Evolutionary conservation across 108 stramenopile genomes (phyloP).

Genomic region (Tribonema minus): DNA sequence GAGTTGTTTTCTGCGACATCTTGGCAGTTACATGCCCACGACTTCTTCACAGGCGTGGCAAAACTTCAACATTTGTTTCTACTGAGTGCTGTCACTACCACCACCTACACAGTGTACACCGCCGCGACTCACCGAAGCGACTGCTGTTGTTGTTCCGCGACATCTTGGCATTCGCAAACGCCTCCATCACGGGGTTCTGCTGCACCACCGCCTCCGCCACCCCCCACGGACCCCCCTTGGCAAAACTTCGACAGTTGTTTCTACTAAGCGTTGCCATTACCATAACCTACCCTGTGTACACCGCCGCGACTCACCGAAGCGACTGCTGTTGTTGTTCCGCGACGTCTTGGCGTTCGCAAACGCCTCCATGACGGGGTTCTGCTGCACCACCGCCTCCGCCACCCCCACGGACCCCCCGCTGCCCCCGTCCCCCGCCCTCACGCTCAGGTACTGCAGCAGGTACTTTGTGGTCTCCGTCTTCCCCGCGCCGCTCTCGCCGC

Average conservation of each 20-base stretch:
- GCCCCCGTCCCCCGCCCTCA: conserved; percentile 16
- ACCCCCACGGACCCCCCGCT: conserved; percentile 28
- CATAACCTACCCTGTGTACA: conserved; percentile 32
- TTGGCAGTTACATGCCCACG: no score
- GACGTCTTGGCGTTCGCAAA: conserved; percentile 98
- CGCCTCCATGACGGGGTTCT: conserved; percentile 92
- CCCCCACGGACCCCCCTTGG: conserved; percentile 12
- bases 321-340: conserved; percentile 97
- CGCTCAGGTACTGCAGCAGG: conserved; percentile 66
- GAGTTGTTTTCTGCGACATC: no score
- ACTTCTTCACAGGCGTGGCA: no score
- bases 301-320: no score
- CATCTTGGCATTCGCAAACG: conserved; percentile 97
- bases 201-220: conserved; percentile 64
- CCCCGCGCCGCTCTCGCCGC: conserved; percentile 86
- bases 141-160: conserved; percentile 98
- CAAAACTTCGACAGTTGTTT: no score
- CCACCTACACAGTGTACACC: no score
- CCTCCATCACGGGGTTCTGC: conserved; percentile 91
- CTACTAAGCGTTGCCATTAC: no score
- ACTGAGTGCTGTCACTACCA: no score
- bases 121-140: conserved; percentile 79
- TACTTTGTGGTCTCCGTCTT: conserved; percentile 96
- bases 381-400: conserved; percentile 65
- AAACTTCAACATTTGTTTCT: no score